Evolutionary conservation across 2,329 filamentous ascomycete genomes (phyloP), one percentile per base, ranked within the genome.

Genomic region (Ilyonectria sp.): DNA sequence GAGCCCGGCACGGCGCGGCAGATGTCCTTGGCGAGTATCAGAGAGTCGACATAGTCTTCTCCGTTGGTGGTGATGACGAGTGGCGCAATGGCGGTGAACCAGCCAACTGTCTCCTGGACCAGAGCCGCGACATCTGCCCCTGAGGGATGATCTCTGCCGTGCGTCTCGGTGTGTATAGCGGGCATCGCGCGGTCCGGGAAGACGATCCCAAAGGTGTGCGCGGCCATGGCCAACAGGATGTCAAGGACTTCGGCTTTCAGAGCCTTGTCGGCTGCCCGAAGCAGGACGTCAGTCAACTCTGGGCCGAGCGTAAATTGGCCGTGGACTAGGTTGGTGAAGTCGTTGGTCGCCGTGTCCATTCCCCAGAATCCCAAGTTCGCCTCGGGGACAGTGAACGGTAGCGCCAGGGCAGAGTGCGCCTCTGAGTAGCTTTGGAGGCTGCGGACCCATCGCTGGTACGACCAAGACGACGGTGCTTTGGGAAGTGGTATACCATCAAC

Each of bases 191-290:
- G 21, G 35, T 61, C 58, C 13, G 58, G 10, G 19, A 61, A 60
- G 9, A 60, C 26, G 31, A 23, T n/a, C 26, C 44, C 49, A 43
- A 60, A 60, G 31, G 57, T 29, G 31, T 52, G 57, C 10, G 54
- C 54, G 37, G 54, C 54, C 37, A 57, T 57, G 37, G 37, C 54
- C 1, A 57, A 26, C n/a, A 57, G 37, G 35, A 57, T 19, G 19
- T 57, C 54, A 26, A 46, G 35, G 54, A 57, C 54, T 57, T 57
- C 54, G 21, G 54, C 54, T 26, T 57, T 57, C 10, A 57, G 54
- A 13, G 19, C 43, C 37, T 57, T 57, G 54, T 57, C 54, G 17
- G 54, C 54, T 3, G 37, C 37, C 10, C 21, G 15, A 35, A 57
- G 21, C 17, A 57, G 54, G 13, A 26, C 19, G 8, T 7, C 19